Evolutionary conservation across 306 rosid genomes (phyloP).

Genomic region (Fagus sylvatica): DNA sequence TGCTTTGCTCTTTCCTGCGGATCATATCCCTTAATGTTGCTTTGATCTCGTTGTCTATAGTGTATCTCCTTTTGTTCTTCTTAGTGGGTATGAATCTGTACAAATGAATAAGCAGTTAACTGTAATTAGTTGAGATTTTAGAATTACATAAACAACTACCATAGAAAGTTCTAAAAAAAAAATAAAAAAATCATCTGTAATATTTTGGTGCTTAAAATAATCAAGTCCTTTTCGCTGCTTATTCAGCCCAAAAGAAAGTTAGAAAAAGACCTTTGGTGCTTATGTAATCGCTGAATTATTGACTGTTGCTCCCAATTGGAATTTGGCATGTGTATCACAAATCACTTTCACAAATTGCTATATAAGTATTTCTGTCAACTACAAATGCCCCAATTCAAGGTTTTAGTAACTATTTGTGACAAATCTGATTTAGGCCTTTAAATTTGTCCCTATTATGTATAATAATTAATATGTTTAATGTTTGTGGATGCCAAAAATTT

Average conservation of each 20-base stretch:
- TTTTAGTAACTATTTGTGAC: neutral
- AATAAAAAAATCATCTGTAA: no score
- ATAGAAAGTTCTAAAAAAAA: no score
- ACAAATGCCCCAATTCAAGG: neutral
- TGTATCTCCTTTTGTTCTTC: slow-evolving; percentile 40
- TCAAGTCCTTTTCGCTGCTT: no score
- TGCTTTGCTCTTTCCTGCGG: no score
- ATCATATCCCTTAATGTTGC: no score
- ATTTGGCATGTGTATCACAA: neutral
- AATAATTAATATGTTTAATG: no score
- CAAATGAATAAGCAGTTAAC: neutral
- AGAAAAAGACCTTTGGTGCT: neutral
- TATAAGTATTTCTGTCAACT: neutral
- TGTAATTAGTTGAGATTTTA: neutral
- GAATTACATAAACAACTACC: neutral
- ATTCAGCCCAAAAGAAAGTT: no score
- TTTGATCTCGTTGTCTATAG: slow-evolving; percentile 37
- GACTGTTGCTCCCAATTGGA: neutral
- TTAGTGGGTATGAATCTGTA: slow-evolving; percentile 43
- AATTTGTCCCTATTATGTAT: neutral
- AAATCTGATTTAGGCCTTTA: neutral
- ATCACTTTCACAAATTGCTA: neutral
- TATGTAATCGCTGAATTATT: neutral
- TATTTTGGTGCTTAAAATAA: no score
- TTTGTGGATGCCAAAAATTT: no score